Percentiles rank a stretch among this genome's conserved stretches.
Conservation (phyloP, 1,284 basidiomycete genomes). For the Irpex rosettiformis region DNA sequence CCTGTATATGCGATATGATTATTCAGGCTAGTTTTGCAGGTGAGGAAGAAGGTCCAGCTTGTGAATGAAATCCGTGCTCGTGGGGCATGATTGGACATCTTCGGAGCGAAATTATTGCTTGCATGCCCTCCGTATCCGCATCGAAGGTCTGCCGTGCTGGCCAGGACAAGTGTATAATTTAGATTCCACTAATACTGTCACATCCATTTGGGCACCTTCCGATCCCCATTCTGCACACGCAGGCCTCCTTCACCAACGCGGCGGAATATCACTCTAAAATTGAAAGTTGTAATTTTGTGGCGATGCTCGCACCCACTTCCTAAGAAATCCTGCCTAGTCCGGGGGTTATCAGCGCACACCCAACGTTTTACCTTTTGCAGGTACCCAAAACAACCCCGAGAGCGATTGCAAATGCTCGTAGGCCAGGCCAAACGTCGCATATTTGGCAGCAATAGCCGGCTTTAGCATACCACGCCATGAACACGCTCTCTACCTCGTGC, state of each 20-base stretch:
- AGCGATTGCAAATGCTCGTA: slow-evolving; percentile 1
- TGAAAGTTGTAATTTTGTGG: not conserved
- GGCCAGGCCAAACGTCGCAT: not conserved
- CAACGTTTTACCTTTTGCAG: not conserved
- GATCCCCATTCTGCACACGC: not conserved
- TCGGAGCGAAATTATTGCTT: not conserved
- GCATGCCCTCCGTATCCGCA: not conserved
- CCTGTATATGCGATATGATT: slow-evolving; percentile 18
- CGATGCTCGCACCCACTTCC: not conserved
- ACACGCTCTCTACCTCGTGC: slow-evolving; percentile 15
- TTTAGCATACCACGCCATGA: slow-evolving; percentile 8
- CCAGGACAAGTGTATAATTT: slow-evolving; percentile 1
- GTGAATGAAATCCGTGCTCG: slow-evolving; percentile 48
- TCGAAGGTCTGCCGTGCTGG: not conserved
- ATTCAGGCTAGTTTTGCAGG: slow-evolving; percentile 37
- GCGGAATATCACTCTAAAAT: not conserved
- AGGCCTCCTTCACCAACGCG: not conserved
- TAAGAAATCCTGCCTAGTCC: not conserved
- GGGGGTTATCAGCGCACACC: not conserved
- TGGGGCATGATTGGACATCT: slow-evolving; percentile 32
- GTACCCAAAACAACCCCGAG: not conserved
- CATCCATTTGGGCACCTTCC: not conserved
- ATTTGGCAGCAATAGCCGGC: not conserved
- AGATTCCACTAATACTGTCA: not conserved
- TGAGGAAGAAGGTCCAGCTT: slow-evolving; percentile 53